These are phyloP conservation scores for Raffaelea albimanens DNA, from an alignment of 2,329 filamentous ascomycete species.

Conservation along the genomic window DNA sequence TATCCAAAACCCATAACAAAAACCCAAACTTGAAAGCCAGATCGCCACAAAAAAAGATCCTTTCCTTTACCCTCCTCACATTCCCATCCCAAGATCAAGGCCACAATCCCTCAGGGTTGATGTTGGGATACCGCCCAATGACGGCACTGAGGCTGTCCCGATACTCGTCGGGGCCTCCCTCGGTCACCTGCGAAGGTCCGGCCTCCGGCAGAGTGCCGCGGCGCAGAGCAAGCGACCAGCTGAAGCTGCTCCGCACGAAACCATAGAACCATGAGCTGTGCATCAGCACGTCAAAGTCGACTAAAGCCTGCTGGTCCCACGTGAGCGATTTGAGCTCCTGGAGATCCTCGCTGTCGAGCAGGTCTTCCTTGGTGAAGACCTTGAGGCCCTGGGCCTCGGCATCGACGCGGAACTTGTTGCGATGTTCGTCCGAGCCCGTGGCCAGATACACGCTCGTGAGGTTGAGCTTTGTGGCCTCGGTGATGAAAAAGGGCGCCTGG, in stretches of 20 bases:
- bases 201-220: conserved; percentile 12
- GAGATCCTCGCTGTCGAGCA: conserved; percentile 21
- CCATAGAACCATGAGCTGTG: conserved; percentile 9
- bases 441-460: conserved; percentile 26
- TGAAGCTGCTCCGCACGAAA: conserved; percentile 12
- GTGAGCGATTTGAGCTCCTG: conserved; percentile 20
- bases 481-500: conserved; percentile 27
- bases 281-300: conserved; percentile 11
- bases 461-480: conserved; percentile 19
- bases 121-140: conserved; percentile 9
- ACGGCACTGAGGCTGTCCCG: conserved; percentile 11
- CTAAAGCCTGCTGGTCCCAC: conserved; percentile 16
- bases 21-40: too few species aligned
- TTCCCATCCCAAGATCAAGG: too few species aligned
- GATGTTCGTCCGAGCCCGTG: conserved; percentile 22
- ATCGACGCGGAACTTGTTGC: conserved; percentile 19
- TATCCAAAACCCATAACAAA: too few species aligned
- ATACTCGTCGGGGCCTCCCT: conserved; percentile 7
- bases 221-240: conserved; percentile 9
- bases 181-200: conserved; percentile 3
- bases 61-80: neutral
- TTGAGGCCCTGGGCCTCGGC: conserved; percentile 17
- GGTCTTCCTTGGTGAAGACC: conserved; percentile 24
- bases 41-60: too few species aligned
- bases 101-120: conserved; percentile 13